A percentile compares a stretch with the other conserved stretches of the same genome.
These are phyloP conservation scores for Allantophomopsis lycopodina DNA, from an alignment of 2,329 filamentous ascomycete species.

Conservation along the genomic window DNA sequence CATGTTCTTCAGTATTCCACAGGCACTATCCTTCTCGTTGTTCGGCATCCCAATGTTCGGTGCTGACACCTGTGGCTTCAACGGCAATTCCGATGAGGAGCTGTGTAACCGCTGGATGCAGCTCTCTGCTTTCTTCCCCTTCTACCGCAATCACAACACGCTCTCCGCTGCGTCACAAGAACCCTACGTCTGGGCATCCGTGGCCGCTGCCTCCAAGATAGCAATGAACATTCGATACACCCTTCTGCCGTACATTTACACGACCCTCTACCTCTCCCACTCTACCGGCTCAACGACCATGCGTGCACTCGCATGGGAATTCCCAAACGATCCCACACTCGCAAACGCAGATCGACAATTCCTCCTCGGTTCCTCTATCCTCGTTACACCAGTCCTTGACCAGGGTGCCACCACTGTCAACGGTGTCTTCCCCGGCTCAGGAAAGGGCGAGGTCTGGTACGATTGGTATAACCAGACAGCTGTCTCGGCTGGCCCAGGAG, in stretches of 20 bases:
- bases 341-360: constrained; percentile 58
- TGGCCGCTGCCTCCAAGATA: constrained; percentile 45
- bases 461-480: constrained; percentile 61
- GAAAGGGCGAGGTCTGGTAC: constrained; percentile 53
- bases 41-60: constrained; percentile 72
- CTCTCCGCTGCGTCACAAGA: constrained; percentile 50
- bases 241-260: constrained; percentile 65
- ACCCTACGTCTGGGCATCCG: constrained; percentile 55
- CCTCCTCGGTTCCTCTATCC: constrained; percentile 49
- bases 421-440: constrained; percentile 46
- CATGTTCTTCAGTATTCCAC: constrained; percentile 48
- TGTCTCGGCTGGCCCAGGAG: constrained; percentile 31
- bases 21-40: constrained; percentile 19
- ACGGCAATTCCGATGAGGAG: constrained; percentile 51
- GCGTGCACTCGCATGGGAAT: constrained; percentile 63
- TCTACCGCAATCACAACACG: constrained; percentile 65
- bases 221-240: constrained; percentile 61
- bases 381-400: constrained; percentile 55
- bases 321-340: constrained; percentile 55
- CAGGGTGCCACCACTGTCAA: constrained; percentile 46
- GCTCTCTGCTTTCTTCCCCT: constrained; percentile 61
- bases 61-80: constrained; percentile 57
- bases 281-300: constrained; percentile 55
- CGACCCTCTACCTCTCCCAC: constrained; percentile 54
- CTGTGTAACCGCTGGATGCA: constrained; percentile 67